Conservation (phyloP, 306 rosid species). For the Medicago truncatula region DNA sequence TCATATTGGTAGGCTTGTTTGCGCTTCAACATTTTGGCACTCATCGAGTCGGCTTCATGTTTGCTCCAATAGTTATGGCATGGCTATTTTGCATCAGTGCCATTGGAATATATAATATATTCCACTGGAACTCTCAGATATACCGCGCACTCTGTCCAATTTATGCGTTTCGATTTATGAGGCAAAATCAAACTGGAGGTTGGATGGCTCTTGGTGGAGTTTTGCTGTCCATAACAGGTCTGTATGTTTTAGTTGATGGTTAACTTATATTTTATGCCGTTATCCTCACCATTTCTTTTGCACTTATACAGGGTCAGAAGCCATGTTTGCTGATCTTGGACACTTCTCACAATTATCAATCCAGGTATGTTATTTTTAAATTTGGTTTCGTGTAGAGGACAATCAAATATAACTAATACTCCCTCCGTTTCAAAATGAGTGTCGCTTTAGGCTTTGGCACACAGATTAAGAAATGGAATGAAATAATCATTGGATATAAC, state of each 20-base stretch:
- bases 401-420: background rate
- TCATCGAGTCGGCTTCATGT: constrained; percentile 90
- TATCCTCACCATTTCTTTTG: constrained; percentile 33
- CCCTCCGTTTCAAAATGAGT: too few relatives aligned
- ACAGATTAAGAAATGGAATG: too few relatives aligned
- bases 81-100: constrained; percentile 91
- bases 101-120: constrained; percentile 88
- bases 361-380: constrained; percentile 58
- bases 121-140: constrained; percentile 69
- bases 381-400: constrained; percentile 8
- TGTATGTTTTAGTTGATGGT: constrained; percentile 37
- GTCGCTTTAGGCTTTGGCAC: too few relatives aligned
- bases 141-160: constrained; percentile 84
- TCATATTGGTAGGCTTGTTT: constrained; percentile 79
- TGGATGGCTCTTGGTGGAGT: constrained; percentile 97
- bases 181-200: constrained; percentile 72
- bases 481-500: too few relatives aligned
- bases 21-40: constrained; percentile 98
- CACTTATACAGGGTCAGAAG: constrained; percentile 78
- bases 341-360: constrained; percentile 91
- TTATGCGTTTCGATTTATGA: constrained; percentile 67
- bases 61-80: constrained; percentile 78
- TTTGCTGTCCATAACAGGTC: constrained; percentile 88
- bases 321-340: constrained; percentile 99
- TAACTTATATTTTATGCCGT: constrained; percentile 32